Evolutionary conservation across 805 yeast species (phyloP), one percentile per base, ranked within the genome.

Genomic region (Candida ficus): DNA sequence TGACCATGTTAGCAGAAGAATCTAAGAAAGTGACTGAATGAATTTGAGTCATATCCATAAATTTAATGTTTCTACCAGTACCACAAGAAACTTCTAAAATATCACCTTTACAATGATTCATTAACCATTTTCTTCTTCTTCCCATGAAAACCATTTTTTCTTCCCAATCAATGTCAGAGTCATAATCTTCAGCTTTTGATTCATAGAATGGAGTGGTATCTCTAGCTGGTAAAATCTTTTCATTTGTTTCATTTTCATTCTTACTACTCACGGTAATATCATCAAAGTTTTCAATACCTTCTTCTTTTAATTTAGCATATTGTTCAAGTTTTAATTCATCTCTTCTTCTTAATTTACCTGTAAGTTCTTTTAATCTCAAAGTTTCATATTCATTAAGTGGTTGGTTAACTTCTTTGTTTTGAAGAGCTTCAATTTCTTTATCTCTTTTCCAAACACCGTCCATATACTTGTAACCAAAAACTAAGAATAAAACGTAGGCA

Each of bases 21-120:
- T 93, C 99, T 35, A 90, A 63, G 52, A 85, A 87, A 0, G 98
- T 91, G 29, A 87, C 74, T 0, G 96, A 83, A 35, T 73, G 70
- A 23, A 91, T 64, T 21, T 67, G 58, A 2, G 74, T 69, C 17
- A 80, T 74, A 39, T 80, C 73, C 50, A 88, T 63, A 57, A 82
- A 90, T 35, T 82, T 80, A 42, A 91, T 74, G 58, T 93, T 93
- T 61, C 98, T 74, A 7, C 99, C 98, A 0, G 99, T 93, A 43
- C 99, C 99, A 57, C 95, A 86, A 0, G 97, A 83, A 10, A 91
- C 93, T 61, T 93, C 99, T 42, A 93, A 66, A 2, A 89, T 96
- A 57, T 93, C 96, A 18, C 99, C 99, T 43, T 69, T 66, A 37
- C 82, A 74, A 46, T 83, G 84, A 28, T 68, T 74, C 89, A 85